Conservation (phyloP, 2,329 filamentous ascomycete genomes). For the Trichothecium sympodiale region DNA sequence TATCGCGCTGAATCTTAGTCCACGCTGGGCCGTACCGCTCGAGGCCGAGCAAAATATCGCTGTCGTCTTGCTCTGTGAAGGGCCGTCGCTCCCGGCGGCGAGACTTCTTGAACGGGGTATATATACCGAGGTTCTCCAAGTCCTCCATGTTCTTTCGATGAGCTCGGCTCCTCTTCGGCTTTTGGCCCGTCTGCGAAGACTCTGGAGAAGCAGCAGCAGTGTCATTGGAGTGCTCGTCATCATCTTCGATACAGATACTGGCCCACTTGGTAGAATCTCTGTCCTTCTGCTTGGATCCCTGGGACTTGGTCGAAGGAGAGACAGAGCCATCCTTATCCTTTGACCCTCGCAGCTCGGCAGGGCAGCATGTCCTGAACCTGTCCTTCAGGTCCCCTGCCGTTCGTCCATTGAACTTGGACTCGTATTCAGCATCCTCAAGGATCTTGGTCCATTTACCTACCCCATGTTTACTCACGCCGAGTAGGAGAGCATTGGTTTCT, state of each 20-base stretch:
- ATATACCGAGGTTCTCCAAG: conserved; percentile 46
- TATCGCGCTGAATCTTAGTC: conserved; percentile 54
- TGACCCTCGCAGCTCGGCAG: conserved; percentile 43
- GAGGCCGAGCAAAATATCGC: conserved; percentile 49
- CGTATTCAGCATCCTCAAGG: conserved; percentile 46
- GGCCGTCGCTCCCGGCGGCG: conserved; percentile 47
- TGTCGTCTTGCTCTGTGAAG: conserved; percentile 53
- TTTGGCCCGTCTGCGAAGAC: conserved; percentile 7
- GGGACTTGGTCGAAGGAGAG: conserved; percentile 22
- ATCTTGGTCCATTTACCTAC: conserved; percentile 57
- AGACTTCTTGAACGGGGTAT: conserved; percentile 51
- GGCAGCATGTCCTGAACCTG: conserved; percentile 55
- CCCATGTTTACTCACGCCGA: conserved; percentile 51
- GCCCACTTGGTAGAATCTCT: conserved; percentile 36
- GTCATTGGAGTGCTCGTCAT: conserved; percentile 16
- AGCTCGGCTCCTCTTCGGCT: conserved; percentile 38
- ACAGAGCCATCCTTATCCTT: conserved; percentile 13
- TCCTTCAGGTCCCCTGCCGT: conserved; percentile 55
- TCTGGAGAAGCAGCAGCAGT: conserved; percentile 8
- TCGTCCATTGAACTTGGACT: conserved; percentile 41
- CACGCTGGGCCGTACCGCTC: conserved; percentile 50
- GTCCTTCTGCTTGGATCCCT: conserved; percentile 26
- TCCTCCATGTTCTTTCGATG: conserved; percentile 47
- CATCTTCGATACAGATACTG: conserved; percentile 35
- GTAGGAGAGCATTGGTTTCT: conserved; percentile 50